Base-by-base conservation (phyloP, 2,329 filamentous ascomycete species). In the Colletotrichum lini region DNA sequence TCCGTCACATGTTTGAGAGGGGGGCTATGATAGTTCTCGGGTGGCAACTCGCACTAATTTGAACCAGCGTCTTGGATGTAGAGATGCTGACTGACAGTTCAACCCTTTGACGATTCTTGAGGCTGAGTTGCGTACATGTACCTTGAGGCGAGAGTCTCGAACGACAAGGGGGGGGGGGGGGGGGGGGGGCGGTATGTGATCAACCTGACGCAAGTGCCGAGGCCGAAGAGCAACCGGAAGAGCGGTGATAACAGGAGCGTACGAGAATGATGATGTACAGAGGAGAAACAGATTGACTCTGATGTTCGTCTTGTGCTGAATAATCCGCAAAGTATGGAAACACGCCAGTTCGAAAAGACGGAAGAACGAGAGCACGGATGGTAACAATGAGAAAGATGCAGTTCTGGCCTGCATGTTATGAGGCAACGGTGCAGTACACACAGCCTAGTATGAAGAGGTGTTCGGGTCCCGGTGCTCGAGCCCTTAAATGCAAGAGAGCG, bases 401-500 rank as follows among this genome's bases (percentile, higher is more conserved):
- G 58, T 71, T 68, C 64, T 67, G 52, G 13, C 58, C 47, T 71
- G 68, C 68, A 71, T 71, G 58, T 44, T 53, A 13, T 68, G 68
- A 71, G 68, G 68, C 68, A 63, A 63, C 65, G 65, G 64, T 53
- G 65, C 47, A 44, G 38, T 52, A 38, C 23, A 42, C 50, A 16
- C 26, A 40, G 53, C 59, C 40, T 26, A 4, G 3, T 26, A 26
- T 26, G 65, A 70, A 23, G 60, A 44, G 26, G 38, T 47, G 35
- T 38, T 63, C 45, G 12, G 23, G 16, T 40, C 30, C 9, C 42
- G 12, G 53, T 45, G 61, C 45, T 58, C 58, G 44, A 64, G 58
- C 53, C 54, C 47, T 18, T 35, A 18, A 12, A 38, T 64, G 67
- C 61, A 38, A 54, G 30, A 65, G 38, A 40, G 18, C 47, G 40